These are phyloP conservation scores for Elsinoe necatrix DNA, from an alignment of 2,329 filamentous ascomycete species.

Conservation along the genomic window DNA sequence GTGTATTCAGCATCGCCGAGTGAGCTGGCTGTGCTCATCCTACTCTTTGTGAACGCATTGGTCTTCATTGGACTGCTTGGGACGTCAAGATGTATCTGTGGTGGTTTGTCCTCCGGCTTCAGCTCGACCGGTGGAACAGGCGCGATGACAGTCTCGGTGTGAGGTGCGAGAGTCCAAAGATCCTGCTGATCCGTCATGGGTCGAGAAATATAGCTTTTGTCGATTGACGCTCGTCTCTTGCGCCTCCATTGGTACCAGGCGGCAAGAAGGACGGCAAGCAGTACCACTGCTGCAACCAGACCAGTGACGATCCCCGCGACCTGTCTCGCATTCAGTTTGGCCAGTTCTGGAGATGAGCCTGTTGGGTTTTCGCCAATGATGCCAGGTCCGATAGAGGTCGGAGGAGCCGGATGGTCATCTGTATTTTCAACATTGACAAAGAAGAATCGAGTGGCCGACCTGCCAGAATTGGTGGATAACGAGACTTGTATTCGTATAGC, in stretches of 20 bases:
- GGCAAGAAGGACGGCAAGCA: slow-evolving; percentile 22
- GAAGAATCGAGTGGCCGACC: slow-evolving; percentile 27
- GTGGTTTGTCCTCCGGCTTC: slow-evolving; percentile 28
- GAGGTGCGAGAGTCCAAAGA: slow-evolving; percentile 22
- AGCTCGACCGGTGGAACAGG: neutral
- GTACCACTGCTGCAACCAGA: slow-evolving; percentile 23
- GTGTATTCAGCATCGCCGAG: slow-evolving; percentile 33
- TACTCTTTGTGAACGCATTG: slow-evolving; percentile 24
- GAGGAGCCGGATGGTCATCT: neutral
- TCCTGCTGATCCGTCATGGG: slow-evolving; percentile 31
- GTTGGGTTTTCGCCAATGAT: neutral
- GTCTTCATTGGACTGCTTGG: slow-evolving; percentile 22
- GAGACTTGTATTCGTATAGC: slow-evolving; percentile 37
- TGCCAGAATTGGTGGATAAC: slow-evolving; percentile 27
- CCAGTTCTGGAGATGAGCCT: slow-evolving; percentile 9
- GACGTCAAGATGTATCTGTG: slow-evolving; percentile 32
- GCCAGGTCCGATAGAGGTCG: neutral
- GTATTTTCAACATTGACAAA: slow-evolving; percentile 30
- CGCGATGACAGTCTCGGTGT: slow-evolving; percentile 16
- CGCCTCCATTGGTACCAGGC: slow-evolving; percentile 24
- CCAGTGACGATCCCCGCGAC: slow-evolving; percentile 30
- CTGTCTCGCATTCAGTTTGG: slow-evolving; percentile 16
- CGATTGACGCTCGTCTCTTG: slow-evolving; percentile 17
- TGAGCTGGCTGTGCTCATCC: slow-evolving; percentile 32
- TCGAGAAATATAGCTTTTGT: slow-evolving; percentile 34